These are phyloP conservation scores for Auxenochlorella protothecoides DNA, from an alignment of 139 green algal genomes.

Conservation along the genomic window DNA sequence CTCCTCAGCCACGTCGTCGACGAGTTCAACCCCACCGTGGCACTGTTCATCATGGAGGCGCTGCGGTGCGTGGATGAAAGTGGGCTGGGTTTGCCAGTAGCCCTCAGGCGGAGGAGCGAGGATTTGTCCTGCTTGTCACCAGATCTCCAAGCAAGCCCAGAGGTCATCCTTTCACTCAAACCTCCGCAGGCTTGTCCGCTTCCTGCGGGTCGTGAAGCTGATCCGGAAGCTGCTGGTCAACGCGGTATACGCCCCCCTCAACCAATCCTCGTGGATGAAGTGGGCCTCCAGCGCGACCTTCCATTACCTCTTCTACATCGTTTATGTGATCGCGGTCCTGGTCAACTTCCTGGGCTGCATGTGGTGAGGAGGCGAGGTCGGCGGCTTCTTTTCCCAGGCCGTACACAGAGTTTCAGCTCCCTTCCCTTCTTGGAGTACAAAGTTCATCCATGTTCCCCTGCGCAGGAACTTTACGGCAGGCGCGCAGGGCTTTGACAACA, in stretches of 20 bases:
- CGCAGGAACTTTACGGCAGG: slow-evolving; percentile 25
- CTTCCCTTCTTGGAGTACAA: no score
- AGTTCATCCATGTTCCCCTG: background rate
- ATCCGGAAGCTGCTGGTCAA: slow-evolving; percentile 7
- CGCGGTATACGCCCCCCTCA: background rate
- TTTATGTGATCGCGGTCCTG: slow-evolving; percentile 24
- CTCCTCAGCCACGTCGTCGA: background rate
- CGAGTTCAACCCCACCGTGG: slow-evolving; percentile 1
- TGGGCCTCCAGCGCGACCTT: slow-evolving; percentile 10
- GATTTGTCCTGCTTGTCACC: no score
- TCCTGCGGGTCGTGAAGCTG: slow-evolving; percentile 17
- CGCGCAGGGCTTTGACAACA: slow-evolving; percentile 6
- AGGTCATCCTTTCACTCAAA: no score
- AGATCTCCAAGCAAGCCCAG: no score
- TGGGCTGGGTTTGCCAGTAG: no score
- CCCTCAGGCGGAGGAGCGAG: no score
- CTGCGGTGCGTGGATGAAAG: background rate
- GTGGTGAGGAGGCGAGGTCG: slow-evolving; percentile 13
- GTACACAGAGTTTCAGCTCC: no score
- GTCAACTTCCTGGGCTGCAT: slow-evolving; percentile 42
- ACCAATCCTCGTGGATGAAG: slow-evolving; percentile 1
- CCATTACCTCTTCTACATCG: slow-evolving; percentile 20
- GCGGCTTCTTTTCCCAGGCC: no score
- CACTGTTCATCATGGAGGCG: slow-evolving; percentile 8
- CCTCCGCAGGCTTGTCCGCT: slow-evolving; percentile 15